Evolutionary conservation across 345 rosid genomes (phyloP).

Genomic region (rapeseed (Brassica napus)): DNA sequence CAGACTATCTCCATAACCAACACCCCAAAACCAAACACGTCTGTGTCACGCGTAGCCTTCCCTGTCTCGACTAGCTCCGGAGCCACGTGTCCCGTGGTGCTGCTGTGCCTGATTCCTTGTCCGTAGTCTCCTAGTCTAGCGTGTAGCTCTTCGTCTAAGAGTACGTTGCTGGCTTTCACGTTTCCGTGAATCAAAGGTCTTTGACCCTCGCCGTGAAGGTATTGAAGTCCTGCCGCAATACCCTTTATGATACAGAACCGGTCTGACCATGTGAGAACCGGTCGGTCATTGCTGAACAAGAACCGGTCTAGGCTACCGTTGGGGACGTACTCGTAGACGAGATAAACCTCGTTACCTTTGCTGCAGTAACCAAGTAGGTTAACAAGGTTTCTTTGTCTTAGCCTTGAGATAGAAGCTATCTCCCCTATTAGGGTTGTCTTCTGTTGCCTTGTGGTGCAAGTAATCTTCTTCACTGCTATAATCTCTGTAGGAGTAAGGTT

Average conservation of each 20-base stretch:
- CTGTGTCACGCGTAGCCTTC: slow-evolving; percentile 34
- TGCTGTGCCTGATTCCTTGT: slow-evolving; percentile 42
- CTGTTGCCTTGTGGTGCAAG: slow-evolving; percentile 33
- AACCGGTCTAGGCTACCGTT: slow-evolving; percentile 54
- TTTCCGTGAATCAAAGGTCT: slow-evolving; percentile 50
- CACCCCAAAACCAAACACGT: slow-evolving; percentile 51
- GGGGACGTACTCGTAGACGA: slow-evolving; percentile 52
- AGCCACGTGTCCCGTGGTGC: slow-evolving; percentile 47
- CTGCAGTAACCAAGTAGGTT: slow-evolving; percentile 49
- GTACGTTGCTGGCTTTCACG: slow-evolving; percentile 48
- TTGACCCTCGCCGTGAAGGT: slow-evolving; percentile 54
- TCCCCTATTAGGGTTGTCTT: slow-evolving; percentile 15
- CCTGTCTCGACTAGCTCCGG: slow-evolving; percentile 48
- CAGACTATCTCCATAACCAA: slow-evolving; percentile 51
- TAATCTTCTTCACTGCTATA: slow-evolving; percentile 26
- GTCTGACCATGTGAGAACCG: slow-evolving; percentile 48
- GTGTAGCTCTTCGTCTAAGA: slow-evolving; percentile 49
- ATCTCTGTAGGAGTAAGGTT: slow-evolving; percentile 26
- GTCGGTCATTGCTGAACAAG: slow-evolving; percentile 37
- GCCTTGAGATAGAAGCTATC: slow-evolving; percentile 12
- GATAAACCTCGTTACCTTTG: slow-evolving; percentile 42
- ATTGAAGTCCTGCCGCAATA: slow-evolving; percentile 47
- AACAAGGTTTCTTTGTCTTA: slow-evolving; percentile 52
- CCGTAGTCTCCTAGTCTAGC: slow-evolving; percentile 55
- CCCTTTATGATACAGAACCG: slow-evolving; percentile 49